These are phyloP conservation scores for Galerina marginata DNA, from an alignment of 768 basidiomycete genomes.

Conservation along the genomic window DNA sequence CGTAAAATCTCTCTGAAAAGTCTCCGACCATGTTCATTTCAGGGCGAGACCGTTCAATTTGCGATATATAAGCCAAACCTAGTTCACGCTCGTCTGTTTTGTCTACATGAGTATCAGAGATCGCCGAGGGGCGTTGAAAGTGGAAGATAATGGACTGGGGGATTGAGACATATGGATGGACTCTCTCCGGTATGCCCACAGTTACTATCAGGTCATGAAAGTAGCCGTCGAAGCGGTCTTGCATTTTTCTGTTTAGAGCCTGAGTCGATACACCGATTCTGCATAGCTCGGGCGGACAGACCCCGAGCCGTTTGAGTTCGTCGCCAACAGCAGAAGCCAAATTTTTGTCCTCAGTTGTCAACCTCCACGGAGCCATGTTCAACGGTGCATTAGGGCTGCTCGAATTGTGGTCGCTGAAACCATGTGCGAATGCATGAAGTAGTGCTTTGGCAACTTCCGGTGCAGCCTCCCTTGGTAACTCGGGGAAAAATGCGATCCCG, in stretches of 20 bases:
- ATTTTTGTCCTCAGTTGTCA: conserved; percentile 29
- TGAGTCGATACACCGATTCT: conserved; percentile 20
- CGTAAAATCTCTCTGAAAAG: not conserved
- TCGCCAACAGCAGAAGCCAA: conserved; percentile 30
- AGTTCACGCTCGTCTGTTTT: too few species aligned
- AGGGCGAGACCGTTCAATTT: too few species aligned
- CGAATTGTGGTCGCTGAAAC: conserved; percentile 20
- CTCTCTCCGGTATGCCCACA: not conserved
- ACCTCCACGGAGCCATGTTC: conserved; percentile 28
- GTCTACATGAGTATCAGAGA: too few species aligned
- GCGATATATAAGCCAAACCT: too few species aligned
- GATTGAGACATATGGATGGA: not conserved
- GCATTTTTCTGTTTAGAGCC: not conserved
- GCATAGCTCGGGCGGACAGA: conserved; percentile 28
- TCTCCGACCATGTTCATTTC: too few species aligned
- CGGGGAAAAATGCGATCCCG: conserved; percentile 34
- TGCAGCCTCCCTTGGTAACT: conserved; percentile 23
- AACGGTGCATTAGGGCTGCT: not conserved
- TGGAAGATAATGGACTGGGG: too few species aligned
- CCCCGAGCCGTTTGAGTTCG: conserved; percentile 34
- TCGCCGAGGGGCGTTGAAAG: too few species aligned
- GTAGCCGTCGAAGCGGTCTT: not conserved
- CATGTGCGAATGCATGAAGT: conserved; percentile 31
- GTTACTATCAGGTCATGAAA: not conserved
- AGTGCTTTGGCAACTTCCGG: conserved; percentile 34